phyloP scores from a whole-genome alignment of 2,329 filamentous ascomycete genomes.

The Monosporascus sp. region DNA sequence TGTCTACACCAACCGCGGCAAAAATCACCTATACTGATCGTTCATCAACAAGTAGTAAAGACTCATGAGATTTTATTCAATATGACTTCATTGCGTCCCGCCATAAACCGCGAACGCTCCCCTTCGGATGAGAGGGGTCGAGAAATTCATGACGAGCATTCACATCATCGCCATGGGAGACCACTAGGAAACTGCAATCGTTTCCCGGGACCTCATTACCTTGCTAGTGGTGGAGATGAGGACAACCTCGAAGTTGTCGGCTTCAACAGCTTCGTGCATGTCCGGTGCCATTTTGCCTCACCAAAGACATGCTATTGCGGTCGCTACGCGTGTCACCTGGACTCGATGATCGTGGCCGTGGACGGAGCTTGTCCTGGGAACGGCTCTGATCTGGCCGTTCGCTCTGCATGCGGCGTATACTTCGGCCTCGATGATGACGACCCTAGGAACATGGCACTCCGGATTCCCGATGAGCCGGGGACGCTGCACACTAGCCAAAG shows the following conservation, averaged over 20 bases:
- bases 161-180: neutral
- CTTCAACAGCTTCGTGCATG: neutral
- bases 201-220: neutral
- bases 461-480: neutral
- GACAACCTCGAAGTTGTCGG: neutral
- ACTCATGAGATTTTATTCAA: too few relatives aligned
- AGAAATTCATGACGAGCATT: too few relatives aligned
- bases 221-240: neutral
- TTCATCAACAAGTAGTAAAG: too few relatives aligned
- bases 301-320: neutral
- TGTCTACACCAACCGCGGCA: too few relatives aligned
- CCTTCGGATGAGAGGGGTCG: too few relatives aligned
- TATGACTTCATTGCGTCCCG: too few relatives aligned
- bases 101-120: too few relatives aligned
- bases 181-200: neutral
- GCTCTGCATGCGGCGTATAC: constrained; percentile 5
- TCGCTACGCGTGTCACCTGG: constrained; percentile 5
- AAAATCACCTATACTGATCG: too few relatives aligned
- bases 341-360: constrained; percentile 10
- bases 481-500: constrained; percentile 6
- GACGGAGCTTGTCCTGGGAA: constrained; percentile 10
- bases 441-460: neutral
- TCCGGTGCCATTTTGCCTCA: neutral
- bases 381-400: constrained; percentile 1
- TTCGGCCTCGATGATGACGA: neutral